A percentile compares a stretch with the other conserved stretches of the same genome.
Conservation (phyloP, 768 basidiomycete species). For the Rhodotorula diobovata region DNA sequence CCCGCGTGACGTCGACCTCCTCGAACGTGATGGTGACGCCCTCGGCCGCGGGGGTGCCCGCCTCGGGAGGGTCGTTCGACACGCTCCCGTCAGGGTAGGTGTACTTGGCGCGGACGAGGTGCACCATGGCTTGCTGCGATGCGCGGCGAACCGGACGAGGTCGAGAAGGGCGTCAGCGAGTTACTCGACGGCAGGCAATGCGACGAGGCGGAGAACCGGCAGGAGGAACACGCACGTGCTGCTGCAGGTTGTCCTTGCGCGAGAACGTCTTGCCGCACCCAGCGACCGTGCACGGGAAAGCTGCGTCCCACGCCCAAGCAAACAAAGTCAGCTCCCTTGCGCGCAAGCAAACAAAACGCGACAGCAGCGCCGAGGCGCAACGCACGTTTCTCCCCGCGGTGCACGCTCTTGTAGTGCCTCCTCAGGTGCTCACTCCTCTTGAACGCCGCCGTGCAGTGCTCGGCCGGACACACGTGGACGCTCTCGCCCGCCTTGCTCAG, state of each 20-base stretch:
- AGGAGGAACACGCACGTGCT: conserved; percentile 52
- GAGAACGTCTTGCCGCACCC: conserved; percentile 72
- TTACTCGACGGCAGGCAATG: not conserved
- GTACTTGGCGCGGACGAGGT: conserved; percentile 23
- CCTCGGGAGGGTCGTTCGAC: conserved; percentile 23
- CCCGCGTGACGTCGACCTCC: conserved; percentile 15
- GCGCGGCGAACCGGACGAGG: too few relatives aligned
- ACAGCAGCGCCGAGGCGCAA: conserved; percentile 30
- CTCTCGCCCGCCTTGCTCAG: conserved; percentile 19
- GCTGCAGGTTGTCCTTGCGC: conserved; percentile 72
- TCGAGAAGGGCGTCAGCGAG: too few relatives aligned
- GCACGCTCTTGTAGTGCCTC: conserved; percentile 79
- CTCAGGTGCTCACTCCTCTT: conserved; percentile 84
- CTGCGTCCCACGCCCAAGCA: conserved; percentile 47
- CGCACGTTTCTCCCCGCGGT: conserved; percentile 89
- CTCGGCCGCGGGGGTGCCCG: not conserved
- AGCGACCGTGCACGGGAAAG: conserved; percentile 65
- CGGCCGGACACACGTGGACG: conserved; percentile 34
- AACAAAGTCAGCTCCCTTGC: conserved; percentile 13
- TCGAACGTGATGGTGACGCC: conserved; percentile 18
- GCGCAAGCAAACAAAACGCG: conserved; percentile 36
- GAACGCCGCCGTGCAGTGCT: conserved; percentile 74
- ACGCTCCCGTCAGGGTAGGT: conserved; percentile 19
- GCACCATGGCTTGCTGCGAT: conserved; percentile 28
- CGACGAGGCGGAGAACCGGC: not conserved